Conservation (phyloP, 768 basidiomycete genomes). For the Suillus sp. region DNA sequence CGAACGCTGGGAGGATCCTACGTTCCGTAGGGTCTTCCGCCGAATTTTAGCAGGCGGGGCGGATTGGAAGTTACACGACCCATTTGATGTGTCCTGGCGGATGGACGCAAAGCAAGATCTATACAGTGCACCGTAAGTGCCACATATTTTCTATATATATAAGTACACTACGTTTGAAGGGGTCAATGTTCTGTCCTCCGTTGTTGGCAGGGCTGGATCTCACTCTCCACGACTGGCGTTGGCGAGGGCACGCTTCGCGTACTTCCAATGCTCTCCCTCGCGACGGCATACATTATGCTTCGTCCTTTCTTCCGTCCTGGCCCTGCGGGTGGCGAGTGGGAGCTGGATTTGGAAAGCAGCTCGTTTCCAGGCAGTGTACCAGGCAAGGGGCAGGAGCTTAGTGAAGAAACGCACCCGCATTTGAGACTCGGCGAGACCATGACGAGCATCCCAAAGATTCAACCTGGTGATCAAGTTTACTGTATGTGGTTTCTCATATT, state of each 20-base stretch:
- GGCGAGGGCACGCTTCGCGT: slow-evolving; percentile 65
- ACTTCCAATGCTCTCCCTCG: slow-evolving; percentile 55
- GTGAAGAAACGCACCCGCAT: slow-evolving; percentile 61
- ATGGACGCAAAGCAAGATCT: slow-evolving; percentile 59
- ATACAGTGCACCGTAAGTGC: slow-evolving; percentile 58
- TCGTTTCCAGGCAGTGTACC: slow-evolving; percentile 57
- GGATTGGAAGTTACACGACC: slow-evolving; percentile 50
- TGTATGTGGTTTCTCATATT: slow-evolving; percentile 36
- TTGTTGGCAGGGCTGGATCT: slow-evolving; percentile 63
- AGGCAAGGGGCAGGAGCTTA: slow-evolving; percentile 58
- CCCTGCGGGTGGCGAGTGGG: slow-evolving; percentile 49
- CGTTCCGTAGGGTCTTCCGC: slow-evolving; percentile 42
- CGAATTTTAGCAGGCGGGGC: slow-evolving; percentile 47
- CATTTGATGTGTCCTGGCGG: slow-evolving; percentile 49
- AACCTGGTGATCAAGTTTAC: slow-evolving; percentile 67
- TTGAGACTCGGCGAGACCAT: slow-evolving; percentile 56
- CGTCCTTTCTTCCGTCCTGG: slow-evolving; percentile 64
- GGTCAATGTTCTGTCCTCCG: slow-evolving; percentile 56
- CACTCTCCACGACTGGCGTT: slow-evolving; percentile 53
- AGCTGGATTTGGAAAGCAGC: slow-evolving; percentile 50
- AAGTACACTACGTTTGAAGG: slow-evolving; percentile 30
- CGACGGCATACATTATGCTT: slow-evolving; percentile 62
- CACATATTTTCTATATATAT: slow-evolving; percentile 14
- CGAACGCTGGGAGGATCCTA: slow-evolving; percentile 58
- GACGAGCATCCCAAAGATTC: slow-evolving; percentile 57